phyloP scores from a whole-genome alignment of 192 early-diverging fungal genomes.

The Paraglomus brasilianum region DNA sequence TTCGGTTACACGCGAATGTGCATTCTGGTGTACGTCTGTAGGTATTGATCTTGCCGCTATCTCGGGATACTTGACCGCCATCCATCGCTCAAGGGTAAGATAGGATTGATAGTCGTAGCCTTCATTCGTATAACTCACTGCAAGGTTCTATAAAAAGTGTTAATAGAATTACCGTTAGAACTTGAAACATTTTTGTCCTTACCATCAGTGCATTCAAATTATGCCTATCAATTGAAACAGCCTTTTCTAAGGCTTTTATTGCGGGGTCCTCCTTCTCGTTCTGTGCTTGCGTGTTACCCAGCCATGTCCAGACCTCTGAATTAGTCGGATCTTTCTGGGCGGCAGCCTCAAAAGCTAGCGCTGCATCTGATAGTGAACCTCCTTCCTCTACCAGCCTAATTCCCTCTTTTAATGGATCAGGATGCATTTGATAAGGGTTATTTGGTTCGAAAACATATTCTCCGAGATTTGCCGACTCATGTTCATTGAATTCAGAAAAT shows the following conservation, averaged over 20 bases:
- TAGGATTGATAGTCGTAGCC: slow-evolving; percentile 87
- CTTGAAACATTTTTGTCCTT: slow-evolving; percentile 4
- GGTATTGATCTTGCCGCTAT: slow-evolving; percentile 42
- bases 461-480: slow-evolving; percentile 64
- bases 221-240: slow-evolving; percentile 72
- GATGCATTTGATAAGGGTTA: slow-evolving; percentile 69
- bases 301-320: slow-evolving; percentile 81
- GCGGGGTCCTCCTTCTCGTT: slow-evolving; percentile 97
- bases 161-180: slow-evolving; percentile 22
- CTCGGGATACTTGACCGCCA: slow-evolving; percentile 70
- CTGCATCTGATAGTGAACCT: slow-evolving; percentile 76
- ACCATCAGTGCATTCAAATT: slow-evolving; percentile 66
- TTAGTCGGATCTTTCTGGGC: slow-evolving; percentile 78
- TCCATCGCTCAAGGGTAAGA: slow-evolving; percentile 87
- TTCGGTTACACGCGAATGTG: slow-evolving; percentile 69
- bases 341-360: slow-evolving; percentile 89
- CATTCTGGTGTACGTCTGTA: slow-evolving; percentile 32
- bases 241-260: slow-evolving; percentile 86
- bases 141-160: slow-evolving; percentile 53
- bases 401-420: slow-evolving; percentile 62
- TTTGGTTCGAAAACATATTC: slow-evolving; percentile 81
- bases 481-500: slow-evolving; percentile 42
- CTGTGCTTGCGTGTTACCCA: slow-evolving; percentile 94
- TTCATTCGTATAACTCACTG: slow-evolving; percentile 98
- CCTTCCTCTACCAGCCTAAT: slow-evolving; percentile 52